A percentile compares a stretch with the other conserved stretches of the same genome.
These are phyloP conservation scores for Leccinum pellstonianum DNA, from an alignment of 768 basidiomycete species.

Conservation along the genomic window DNA sequence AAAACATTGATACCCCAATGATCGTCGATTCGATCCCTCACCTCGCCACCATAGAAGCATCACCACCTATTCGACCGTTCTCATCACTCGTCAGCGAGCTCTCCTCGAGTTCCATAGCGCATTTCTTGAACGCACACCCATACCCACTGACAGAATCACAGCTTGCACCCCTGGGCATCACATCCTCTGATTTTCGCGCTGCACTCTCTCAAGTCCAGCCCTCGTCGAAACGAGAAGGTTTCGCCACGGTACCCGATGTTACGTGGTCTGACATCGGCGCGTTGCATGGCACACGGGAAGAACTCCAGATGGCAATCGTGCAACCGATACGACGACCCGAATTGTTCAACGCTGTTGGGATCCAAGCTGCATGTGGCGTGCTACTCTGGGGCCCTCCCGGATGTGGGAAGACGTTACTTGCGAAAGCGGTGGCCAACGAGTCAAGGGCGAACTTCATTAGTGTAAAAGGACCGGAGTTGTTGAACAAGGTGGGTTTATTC, in stretches of 20 bases:
- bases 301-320: conserved; percentile 96
- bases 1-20: conserved; percentile 36
- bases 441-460: conserved; percentile 95
- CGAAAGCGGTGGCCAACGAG: conserved; percentile 97
- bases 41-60: conserved; percentile 20
- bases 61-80: conserved; percentile 29
- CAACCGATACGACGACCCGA: conserved; percentile 91
- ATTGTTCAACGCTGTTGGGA: conserved; percentile 84
- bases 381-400: conserved; percentile 99
- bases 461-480: conserved; percentile 92
- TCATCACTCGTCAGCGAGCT: conserved; percentile 40
- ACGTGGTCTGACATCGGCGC: conserved; percentile 96
- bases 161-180: conserved; percentile 80
- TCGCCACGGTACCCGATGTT: conserved; percentile 94
- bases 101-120: conserved; percentile 71
- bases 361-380: conserved; percentile 90
- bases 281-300: conserved; percentile 79
- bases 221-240: conserved; percentile 96
- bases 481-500: conserved; percentile 77
- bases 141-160: conserved; percentile 73
- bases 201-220: conserved; percentile 93
- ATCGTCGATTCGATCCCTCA: conserved; percentile 32
- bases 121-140: conserved; percentile 88
- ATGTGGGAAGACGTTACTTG: conserved; percentile 96
- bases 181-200: conserved; percentile 69